These are phyloP conservation scores for Pythium plurisporium DNA, from an alignment of 352 stramenopile species.

Conservation along the genomic window DNA sequence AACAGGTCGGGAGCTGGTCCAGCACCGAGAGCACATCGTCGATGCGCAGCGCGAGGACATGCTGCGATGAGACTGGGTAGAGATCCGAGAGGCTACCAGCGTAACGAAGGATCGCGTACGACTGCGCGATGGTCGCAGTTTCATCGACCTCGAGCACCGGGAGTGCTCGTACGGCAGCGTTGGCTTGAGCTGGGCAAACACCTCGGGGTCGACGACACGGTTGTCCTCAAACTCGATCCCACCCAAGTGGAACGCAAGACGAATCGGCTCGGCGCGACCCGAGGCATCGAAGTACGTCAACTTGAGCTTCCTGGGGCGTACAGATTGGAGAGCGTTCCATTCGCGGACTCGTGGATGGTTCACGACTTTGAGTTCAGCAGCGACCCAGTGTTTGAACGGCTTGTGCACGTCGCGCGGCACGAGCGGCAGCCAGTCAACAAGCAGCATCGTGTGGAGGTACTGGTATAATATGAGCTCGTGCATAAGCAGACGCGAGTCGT, in stretches of 20 bases:
- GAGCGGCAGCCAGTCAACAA: background rate
- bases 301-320: slow-evolving; percentile 1
- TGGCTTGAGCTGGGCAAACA: slow-evolving; percentile 22
- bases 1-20: too few species aligned
- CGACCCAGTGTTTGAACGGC: background rate
- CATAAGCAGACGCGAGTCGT: background rate
- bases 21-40: slow-evolving; percentile 17
- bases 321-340: background rate
- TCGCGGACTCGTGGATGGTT: background rate
- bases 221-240: slow-evolving; percentile 31
- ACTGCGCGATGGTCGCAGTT: slow-evolving; percentile 24
- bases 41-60: too few species aligned
- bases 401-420: background rate
- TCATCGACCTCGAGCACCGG: too few species aligned
- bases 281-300: slow-evolving; percentile 30
- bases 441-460: background rate
- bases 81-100: slow-evolving; percentile 44
- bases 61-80: too few species aligned
- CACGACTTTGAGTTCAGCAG: background rate
- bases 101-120: slow-evolving; percentile 51
- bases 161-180: too few species aligned
- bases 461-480: background rate
- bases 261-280: slow-evolving; percentile 25
- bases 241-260: slow-evolving; percentile 25
- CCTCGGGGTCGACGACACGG: slow-evolving; percentile 13